phyloP scores from a whole-genome alignment of 108 stramenopile genomes.

The Aureococcus anophagefferens region DNA sequence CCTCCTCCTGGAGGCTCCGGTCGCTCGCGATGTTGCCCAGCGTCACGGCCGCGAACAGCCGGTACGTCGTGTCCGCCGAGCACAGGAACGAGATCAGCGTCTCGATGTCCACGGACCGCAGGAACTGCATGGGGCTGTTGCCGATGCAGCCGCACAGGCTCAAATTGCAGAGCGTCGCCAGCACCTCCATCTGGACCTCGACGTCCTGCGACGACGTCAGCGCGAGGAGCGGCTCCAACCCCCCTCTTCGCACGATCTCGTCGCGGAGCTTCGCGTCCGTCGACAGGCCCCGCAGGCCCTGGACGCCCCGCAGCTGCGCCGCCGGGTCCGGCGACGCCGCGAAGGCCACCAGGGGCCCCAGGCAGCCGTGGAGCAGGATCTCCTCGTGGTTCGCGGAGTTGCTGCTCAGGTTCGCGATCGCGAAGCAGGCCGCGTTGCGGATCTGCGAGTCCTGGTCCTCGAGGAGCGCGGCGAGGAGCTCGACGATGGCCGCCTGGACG shows the following conservation, averaged over 20 bases:
- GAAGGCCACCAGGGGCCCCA: conserved; percentile 34
- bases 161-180: conserved; percentile 67
- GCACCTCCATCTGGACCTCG: conserved; percentile 62
- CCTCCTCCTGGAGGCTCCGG: conserved; percentile 33
- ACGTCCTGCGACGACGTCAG: conserved; percentile 54
- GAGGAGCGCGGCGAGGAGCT: conserved; percentile 36
- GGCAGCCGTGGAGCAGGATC: conserved; percentile 30
- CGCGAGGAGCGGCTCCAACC: conserved; percentile 45
- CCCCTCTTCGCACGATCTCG: conserved; percentile 47
- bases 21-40: conserved; percentile 71
- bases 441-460: conserved; percentile 55
- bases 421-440: conserved; percentile 49
- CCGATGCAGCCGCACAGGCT: conserved; percentile 65
- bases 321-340: conserved; percentile 26
- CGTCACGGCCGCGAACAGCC: conserved; percentile 72
- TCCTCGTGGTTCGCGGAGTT: conserved; percentile 47
- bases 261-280: conserved; percentile 42
- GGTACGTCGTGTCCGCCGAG: conserved; percentile 59
- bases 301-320: conserved; percentile 49
- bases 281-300: conserved; percentile 60
- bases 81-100: conserved; percentile 63
- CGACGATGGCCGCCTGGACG: conserved; percentile 33
- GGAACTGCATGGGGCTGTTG: conserved; percentile 46
- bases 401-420: conserved; percentile 59
- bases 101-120: conserved; percentile 49